Percentiles rank a stretch among this genome's conserved stretches.
These are phyloP conservation scores for Phyllosticta capitalensis DNA, from an alignment of 2,329 filamentous ascomycete genomes.

Conservation along the genomic window DNA sequence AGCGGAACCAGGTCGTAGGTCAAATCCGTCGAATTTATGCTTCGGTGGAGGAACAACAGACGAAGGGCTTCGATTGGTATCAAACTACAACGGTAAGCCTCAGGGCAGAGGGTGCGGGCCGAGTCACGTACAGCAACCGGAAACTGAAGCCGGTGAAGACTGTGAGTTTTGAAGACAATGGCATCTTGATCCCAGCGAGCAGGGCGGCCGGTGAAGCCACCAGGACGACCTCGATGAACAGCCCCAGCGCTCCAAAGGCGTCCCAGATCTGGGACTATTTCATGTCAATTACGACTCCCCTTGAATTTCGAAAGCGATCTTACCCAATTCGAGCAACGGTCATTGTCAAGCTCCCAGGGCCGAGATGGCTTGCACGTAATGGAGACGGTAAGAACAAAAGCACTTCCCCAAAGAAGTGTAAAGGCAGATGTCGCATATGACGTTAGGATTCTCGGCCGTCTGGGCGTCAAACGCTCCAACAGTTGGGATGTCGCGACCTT, in stretches of 20 bases:
- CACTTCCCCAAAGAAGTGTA: slow-evolving; percentile 12
- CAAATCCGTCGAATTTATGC: not conserved
- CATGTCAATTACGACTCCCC: not conserved
- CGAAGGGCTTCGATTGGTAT: not conserved
- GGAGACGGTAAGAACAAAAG: slow-evolving; percentile 13
- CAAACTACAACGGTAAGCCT: not conserved
- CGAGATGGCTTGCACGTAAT: slow-evolving; percentile 9
- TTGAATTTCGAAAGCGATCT: not conserved
- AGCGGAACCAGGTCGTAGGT: not conserved
- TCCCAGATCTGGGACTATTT: slow-evolving; percentile 13
- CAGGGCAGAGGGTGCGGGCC: not conserved
- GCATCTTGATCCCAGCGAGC: slow-evolving; percentile 21
- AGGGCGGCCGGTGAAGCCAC: slow-evolving; percentile 18
- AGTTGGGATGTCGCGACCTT: slow-evolving; percentile 14
- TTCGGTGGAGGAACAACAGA: not conserved
- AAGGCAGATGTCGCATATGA: slow-evolving; percentile 11
- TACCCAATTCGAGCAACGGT: slow-evolving; percentile 8
- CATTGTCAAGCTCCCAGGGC: slow-evolving; percentile 7
- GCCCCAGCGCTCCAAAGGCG: slow-evolving; percentile 14
- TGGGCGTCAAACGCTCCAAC: slow-evolving; percentile 13
- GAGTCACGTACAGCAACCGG: slow-evolving; percentile 12
- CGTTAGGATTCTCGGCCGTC: slow-evolving; percentile 10
- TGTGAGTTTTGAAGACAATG: slow-evolving; percentile 17
- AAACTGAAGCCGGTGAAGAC: slow-evolving; percentile 20
- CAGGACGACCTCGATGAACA: slow-evolving; percentile 18